Base-by-base conservation (phyloP, 2,329 filamentous ascomycete species). In the Fusarium sp. region DNA sequence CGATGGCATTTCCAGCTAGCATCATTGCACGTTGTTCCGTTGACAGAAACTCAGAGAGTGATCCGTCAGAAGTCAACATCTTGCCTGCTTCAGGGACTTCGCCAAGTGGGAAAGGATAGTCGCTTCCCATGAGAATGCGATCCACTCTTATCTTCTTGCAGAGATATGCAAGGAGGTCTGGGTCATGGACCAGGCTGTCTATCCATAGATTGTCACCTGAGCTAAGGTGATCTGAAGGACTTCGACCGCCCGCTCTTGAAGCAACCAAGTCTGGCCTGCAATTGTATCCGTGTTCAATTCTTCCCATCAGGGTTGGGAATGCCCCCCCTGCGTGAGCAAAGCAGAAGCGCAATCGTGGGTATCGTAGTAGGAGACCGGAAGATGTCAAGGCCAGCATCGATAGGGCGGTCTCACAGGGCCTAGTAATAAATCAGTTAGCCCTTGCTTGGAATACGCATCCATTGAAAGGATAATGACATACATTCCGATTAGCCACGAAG, bases 361-460 rank as follows among this genome's bases (percentile, higher is more conserved):
- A 45, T 26, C 24, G n/a, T 5, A 45, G 17, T 0, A 45, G 11
- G 42, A 45, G 42, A 12, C 42, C 42, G 3, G 42, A 45, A 5
- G 42, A 45, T 18, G 42, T 45, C 24, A 45, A 45, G 42, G 42
- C n/a, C 10, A 45, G 17, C 42, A 45, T 45, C 5, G 42, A 45
- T 9, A 45, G 7, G 17, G 42, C 42, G 13, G 42, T 45, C n/a
- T 45, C 42, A 45, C 42, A 45, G 1, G 42, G 42, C 42, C 42
- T 45, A 13, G 7, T 20, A 5, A 5, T 45, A 0, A 12, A 3
- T 13, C 17, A 26, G 42, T 44, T 0, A 44, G n/a, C 2, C 12
- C 6, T 12, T 18, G 15, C 5, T 18, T 24, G 6, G 1, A 5
- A 6, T 7, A 24, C 9, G n/a, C 13, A 0, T 12, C 20, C 2